A percentile compares a stretch with the other conserved stretches of the same genome.
Evolutionary conservation across 495 filamentous ascomycete genomes (phyloP).

Genomic region (Neurospora sp.): DNA sequence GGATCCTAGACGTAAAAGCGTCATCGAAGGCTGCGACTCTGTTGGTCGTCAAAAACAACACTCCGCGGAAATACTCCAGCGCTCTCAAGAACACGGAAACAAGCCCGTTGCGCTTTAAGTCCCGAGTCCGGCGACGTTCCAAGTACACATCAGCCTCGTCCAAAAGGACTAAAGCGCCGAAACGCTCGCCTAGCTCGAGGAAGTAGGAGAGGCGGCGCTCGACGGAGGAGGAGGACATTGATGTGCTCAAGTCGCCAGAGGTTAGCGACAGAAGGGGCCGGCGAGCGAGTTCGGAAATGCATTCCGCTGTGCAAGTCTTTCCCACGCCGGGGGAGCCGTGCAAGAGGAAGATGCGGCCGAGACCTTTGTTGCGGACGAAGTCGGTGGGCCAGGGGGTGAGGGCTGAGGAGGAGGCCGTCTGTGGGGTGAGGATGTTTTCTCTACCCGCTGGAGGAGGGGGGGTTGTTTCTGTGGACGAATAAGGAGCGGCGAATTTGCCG

Average conservation of each 20-base stretch:
- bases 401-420: slow-evolving; percentile 19
- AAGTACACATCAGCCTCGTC: slow-evolving; percentile 40
- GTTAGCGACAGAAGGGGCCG: slow-evolving; percentile 31
- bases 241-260: slow-evolving; percentile 24
- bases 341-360: slow-evolving; percentile 42
- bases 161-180: slow-evolving; percentile 32
- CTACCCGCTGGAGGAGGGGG: background rate
- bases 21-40: slow-evolving; percentile 32
- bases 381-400: slow-evolving; percentile 28
- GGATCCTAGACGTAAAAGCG: slow-evolving; percentile 33
- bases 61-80: slow-evolving; percentile 33
- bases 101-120: slow-evolving; percentile 67
- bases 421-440: background rate
- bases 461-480: background rate
- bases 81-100: slow-evolving; percentile 51
- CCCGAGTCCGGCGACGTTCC: slow-evolving; percentile 58
- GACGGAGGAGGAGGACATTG: slow-evolving; percentile 16
- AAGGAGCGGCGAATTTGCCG: slow-evolving; percentile 21
- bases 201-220: slow-evolving; percentile 31
- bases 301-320: slow-evolving; percentile 40
- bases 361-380: slow-evolving; percentile 36
- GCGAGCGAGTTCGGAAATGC: slow-evolving; percentile 28
- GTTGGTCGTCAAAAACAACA: slow-evolving; percentile 36
- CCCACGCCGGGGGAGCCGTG: slow-evolving; percentile 44
- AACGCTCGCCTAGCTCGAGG: slow-evolving; percentile 30